phyloP scores from a whole-genome alignment of 2,329 filamentous ascomycete species.

The Xylaria sp. region DNA sequence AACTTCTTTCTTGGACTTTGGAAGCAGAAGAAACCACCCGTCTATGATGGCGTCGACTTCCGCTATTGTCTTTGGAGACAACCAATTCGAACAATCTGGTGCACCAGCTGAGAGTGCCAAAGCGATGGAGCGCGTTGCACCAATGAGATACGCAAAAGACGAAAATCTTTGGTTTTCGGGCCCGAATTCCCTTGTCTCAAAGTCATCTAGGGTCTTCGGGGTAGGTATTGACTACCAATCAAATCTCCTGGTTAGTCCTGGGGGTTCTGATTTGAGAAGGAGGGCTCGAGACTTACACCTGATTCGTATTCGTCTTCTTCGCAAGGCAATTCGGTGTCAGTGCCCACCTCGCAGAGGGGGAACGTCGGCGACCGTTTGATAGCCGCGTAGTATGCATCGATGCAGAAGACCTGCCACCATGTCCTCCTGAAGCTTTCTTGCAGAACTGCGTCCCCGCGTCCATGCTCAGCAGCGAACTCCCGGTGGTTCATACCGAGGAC shows the following conservation, averaged over 20 bases:
- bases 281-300: constrained; percentile 21
- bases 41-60: constrained; percentile 32
- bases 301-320: constrained; percentile 32
- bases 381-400: constrained; percentile 31
- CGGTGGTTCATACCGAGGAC: constrained; percentile 23
- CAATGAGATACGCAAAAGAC: constrained; percentile 32
- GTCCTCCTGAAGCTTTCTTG: constrained; percentile 26
- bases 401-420: constrained; percentile 29
- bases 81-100: constrained; percentile 26
- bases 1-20: constrained; percentile 26
- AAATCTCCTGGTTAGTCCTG: neutral
- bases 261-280: neutral
- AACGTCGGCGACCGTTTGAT: constrained; percentile 25
- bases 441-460: constrained; percentile 13
- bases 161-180: constrained; percentile 27
- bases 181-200: constrained; percentile 27
- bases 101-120: constrained; percentile 27
- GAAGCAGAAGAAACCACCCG: constrained; percentile 28
- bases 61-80: constrained; percentile 25
- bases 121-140: constrained; percentile 28
- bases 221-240: constrained; percentile 25
- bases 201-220: constrained; percentile 29
- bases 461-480: constrained; percentile 21
- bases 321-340: constrained; percentile 27
- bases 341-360: constrained; percentile 25